These are phyloP conservation scores for Talaromyces sp. DNA, from an alignment of 2,329 filamentous ascomycete species.

Conservation along the genomic window DNA sequence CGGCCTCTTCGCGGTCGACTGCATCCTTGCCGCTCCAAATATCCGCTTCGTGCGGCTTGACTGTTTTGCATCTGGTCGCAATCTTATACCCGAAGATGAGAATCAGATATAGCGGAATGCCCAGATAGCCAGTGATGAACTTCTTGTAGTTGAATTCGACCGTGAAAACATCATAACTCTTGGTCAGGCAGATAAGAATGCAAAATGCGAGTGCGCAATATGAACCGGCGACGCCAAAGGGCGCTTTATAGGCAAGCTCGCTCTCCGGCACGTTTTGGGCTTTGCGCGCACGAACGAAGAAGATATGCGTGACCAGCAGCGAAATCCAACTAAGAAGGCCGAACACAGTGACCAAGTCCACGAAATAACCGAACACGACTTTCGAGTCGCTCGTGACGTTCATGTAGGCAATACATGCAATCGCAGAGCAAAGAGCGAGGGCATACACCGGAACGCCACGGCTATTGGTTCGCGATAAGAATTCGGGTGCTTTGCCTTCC, in stretches of 20 bases:
- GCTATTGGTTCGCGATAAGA: conserved; percentile 64
- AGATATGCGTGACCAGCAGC: conserved; percentile 62
- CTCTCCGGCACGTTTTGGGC: conserved; percentile 54
- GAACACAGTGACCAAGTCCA: conserved; percentile 60
- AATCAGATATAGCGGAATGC: conserved; percentile 66
- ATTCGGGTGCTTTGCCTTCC: conserved; percentile 62
- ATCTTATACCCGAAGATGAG: conserved; percentile 64
- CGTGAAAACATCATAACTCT: conserved; percentile 68
- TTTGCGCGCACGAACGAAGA: conserved; percentile 55
- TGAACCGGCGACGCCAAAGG: conserved; percentile 64
- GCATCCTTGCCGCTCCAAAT: conserved; percentile 59
- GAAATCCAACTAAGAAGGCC: conserved; percentile 61
- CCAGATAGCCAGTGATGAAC: conserved; percentile 69
- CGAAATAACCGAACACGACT: conserved; percentile 57
- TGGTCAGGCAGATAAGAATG: conserved; percentile 67
- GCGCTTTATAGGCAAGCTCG: conserved; percentile 58
- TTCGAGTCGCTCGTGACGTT: conserved; percentile 53
- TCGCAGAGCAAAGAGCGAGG: conserved; percentile 53
- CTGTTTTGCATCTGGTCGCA: conserved; percentile 46
- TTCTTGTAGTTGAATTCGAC: conserved; percentile 63
- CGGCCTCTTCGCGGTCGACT: conserved; percentile 65
- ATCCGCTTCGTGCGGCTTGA: conserved; percentile 57
- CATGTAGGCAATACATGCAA: conserved; percentile 63
- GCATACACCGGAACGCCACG: conserved; percentile 64
- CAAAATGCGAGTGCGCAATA: conserved; percentile 63